Percentiles rank a stretch among this genome's conserved stretches.
Conservation (phyloP, 1,139 yeast species). For the Sugiyamaella sp. region DNA sequence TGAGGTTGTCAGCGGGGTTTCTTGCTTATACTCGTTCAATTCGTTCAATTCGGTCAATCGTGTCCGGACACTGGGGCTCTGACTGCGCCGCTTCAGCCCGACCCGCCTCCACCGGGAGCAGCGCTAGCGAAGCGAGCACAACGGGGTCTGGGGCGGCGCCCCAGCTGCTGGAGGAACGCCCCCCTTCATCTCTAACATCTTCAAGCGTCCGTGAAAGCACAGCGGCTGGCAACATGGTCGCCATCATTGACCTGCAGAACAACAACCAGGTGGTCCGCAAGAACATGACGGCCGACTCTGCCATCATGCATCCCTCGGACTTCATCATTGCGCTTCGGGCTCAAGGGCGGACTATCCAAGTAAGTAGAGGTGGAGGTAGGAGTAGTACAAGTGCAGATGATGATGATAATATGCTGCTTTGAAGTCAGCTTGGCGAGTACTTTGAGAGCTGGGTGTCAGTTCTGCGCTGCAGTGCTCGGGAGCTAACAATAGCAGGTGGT, state of each 20-base stretch:
- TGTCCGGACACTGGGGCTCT: too few relatives aligned
- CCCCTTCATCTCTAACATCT: constrained; percentile 12
- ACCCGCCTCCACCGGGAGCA: too few relatives aligned
- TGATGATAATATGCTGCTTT: too few relatives aligned
- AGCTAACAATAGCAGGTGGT: constrained; percentile 52
- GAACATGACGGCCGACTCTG: constrained; percentile 97
- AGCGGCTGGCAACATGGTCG: constrained; percentile 78
- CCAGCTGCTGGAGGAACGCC: neutral
- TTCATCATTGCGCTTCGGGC: constrained; percentile 92
- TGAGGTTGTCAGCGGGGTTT: neutral
- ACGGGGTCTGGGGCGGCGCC: neutral
- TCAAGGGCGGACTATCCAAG: constrained; percentile 90
- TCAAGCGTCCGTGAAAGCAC: constrained; percentile 77
- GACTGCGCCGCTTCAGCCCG: neutral
- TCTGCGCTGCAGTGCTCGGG: too few relatives aligned
- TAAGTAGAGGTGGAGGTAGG: too few relatives aligned
- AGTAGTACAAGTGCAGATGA: neutral
- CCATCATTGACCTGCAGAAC: constrained; percentile 82
- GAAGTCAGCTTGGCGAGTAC: too few relatives aligned
- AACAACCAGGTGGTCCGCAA: constrained; percentile 77
- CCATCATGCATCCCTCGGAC: constrained; percentile 91
- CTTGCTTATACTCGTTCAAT: too few relatives aligned
- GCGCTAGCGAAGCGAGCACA: too few relatives aligned
- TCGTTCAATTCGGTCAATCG: too few relatives aligned
- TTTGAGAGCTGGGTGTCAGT: too few relatives aligned